phyloP scores from a whole-genome alignment of 495 filamentous ascomycete genomes.

The Lasiosphaeria ovina region DNA sequence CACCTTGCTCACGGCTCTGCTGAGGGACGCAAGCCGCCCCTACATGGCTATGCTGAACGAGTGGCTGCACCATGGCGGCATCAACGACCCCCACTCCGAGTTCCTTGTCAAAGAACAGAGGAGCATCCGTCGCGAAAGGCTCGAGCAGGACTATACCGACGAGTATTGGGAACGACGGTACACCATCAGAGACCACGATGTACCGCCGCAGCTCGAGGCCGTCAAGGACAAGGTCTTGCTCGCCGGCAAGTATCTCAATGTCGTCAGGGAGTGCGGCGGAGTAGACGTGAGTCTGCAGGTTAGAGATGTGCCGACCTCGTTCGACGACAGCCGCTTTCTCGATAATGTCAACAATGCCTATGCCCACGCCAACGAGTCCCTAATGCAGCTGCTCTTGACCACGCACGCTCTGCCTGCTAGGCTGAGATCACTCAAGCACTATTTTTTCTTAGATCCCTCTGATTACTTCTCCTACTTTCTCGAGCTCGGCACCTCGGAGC shows the following conservation, averaged over 20 bases:
- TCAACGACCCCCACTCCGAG: constrained; percentile 90
- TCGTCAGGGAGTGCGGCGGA: constrained; percentile 93
- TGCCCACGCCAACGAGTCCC: constrained; percentile 88
- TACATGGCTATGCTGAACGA: constrained; percentile 99
- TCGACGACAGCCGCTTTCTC: constrained; percentile 84
- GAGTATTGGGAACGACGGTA: constrained; percentile 99
- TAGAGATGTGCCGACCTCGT: constrained; percentile 82
- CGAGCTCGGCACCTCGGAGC: constrained; percentile 81
- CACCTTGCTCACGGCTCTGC: constrained; percentile 70
- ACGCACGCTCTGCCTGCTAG: constrained; percentile 86
- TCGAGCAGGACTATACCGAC: constrained; percentile 96
- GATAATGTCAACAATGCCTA: constrained; percentile 96
- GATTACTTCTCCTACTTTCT: constrained; percentile 98
- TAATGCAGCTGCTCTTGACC: constrained; percentile 88
- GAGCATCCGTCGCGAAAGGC: constrained; percentile 83
- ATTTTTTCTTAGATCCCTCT: constrained; percentile 96
- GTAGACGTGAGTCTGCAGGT: constrained; percentile 91
- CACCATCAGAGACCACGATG: constrained; percentile 83
- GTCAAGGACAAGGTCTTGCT: constrained; percentile 93
- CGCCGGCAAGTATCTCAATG: constrained; percentile 96
- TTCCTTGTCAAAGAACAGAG: constrained; percentile 95
- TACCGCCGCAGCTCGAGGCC: constrained; percentile 87
- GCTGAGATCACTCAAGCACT: constrained; percentile 89
- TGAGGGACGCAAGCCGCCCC: constrained; percentile 85
- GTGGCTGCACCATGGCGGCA: constrained; percentile 94